A percentile compares a stretch with the other conserved stretches of the same genome.
Evolutionary conservation across 2,329 filamentous ascomycete species (phyloP).

Genomic region (Helotiales sp.): DNA sequence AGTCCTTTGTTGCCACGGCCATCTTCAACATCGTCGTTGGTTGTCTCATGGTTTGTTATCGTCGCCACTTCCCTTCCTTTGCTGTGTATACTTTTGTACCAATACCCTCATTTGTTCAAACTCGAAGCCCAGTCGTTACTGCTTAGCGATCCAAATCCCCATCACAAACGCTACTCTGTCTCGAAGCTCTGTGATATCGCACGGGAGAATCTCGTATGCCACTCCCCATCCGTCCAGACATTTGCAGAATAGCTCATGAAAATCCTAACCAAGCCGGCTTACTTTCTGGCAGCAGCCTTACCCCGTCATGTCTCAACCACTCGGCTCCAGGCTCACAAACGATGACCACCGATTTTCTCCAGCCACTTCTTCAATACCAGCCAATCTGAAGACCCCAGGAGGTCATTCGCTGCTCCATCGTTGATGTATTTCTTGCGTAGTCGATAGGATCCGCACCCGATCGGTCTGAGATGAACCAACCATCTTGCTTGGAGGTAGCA

Average conservation of each 20-base stretch:
- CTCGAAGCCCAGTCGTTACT: too few relatives aligned
- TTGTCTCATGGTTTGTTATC: too few relatives aligned
- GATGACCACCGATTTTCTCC: constrained; percentile 8
- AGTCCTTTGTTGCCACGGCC: not conserved
- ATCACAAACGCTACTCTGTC: constrained; percentile 16
- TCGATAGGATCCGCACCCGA: constrained; percentile 14
- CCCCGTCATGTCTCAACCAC: constrained; percentile 19
- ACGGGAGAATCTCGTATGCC: constrained; percentile 17
- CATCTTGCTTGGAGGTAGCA: not conserved
- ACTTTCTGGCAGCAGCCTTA: constrained; percentile 20
- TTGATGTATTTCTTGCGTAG: constrained; percentile 15
- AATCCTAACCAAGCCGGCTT: constrained; percentile 18
- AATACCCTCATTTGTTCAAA: too few relatives aligned
- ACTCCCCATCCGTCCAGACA: constrained; percentile 16
- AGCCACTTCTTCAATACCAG: constrained; percentile 6
- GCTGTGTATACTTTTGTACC: too few relatives aligned
- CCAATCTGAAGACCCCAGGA: constrained; percentile 11
- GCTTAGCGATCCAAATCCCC: not conserved
- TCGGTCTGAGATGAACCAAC: constrained; percentile 16
- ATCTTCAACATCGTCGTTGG: not conserved
- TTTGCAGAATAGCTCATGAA: constrained; percentile 18
- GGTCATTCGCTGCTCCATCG: not conserved
- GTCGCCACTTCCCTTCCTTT: too few relatives aligned
- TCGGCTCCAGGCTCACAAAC: constrained; percentile 19
- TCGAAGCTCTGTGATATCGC: not conserved